phyloP scores from a whole-genome alignment of 208 protist genomes.

The Leishmania martiniquensis region DNA sequence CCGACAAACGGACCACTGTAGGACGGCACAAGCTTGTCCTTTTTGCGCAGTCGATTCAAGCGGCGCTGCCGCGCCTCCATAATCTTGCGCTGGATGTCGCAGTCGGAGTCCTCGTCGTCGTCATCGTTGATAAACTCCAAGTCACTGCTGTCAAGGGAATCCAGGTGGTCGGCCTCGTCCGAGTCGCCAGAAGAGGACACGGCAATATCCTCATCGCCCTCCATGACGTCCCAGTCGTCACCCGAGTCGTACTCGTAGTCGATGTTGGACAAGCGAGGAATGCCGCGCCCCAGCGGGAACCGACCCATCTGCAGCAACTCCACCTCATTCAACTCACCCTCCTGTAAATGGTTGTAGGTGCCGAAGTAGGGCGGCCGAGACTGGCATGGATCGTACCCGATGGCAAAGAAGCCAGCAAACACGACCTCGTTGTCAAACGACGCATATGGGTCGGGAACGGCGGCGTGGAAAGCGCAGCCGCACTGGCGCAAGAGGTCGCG shows the following conservation, averaged over 20 bases:
- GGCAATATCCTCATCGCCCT: constrained; percentile 77
- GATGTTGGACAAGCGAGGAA: constrained; percentile 74
- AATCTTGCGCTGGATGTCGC: constrained; percentile 70
- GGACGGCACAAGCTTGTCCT: constrained; percentile 80
- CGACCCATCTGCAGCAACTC: constrained; percentile 66
- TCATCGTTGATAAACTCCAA: constrained; percentile 84
- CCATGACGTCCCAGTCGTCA: constrained; percentile 87
- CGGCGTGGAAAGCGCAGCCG: constrained; percentile 61
- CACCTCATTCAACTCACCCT: constrained; percentile 48
- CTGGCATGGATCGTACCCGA: constrained; percentile 86
- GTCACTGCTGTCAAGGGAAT: constrained; percentile 61
- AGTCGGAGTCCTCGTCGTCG: constrained; percentile 74
- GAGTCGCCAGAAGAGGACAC: constrained; percentile 34
- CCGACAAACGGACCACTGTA: constrained; percentile 85
- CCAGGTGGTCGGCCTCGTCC: constrained; percentile 15
- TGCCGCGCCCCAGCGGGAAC: constrained; percentile 49
- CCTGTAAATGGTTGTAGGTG: constrained; percentile 73
- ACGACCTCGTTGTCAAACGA: constrained; percentile 75
- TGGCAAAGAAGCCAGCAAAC: constrained; percentile 78
- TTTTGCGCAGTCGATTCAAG: constrained; percentile 69
- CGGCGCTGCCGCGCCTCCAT: constrained; percentile 80
- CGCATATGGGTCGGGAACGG: constrained; percentile 28
- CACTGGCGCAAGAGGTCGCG: constrained; percentile 37
- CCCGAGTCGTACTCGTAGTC: constrained; percentile 91
- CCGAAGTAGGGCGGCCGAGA: constrained; percentile 87